These are phyloP conservation scores for Cordyceps javanica DNA, from an alignment of 2,329 filamentous ascomycete genomes.

Conservation along the genomic window DNA sequence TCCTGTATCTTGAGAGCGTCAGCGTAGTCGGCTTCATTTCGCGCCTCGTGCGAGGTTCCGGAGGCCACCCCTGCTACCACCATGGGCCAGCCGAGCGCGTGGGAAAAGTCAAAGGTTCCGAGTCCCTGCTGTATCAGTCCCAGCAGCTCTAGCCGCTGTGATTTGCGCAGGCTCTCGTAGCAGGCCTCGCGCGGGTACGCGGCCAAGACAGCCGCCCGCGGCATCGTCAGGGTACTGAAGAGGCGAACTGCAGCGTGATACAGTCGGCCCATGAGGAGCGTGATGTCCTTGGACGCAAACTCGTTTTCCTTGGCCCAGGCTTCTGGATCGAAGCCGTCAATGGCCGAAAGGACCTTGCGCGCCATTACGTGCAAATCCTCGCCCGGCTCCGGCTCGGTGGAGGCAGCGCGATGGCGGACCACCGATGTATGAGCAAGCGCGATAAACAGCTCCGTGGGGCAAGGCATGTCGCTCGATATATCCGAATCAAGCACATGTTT, in stretches of 20 bases:
- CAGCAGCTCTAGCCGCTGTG: no score
- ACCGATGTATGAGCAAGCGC: neutral
- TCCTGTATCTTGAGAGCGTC: neutral
- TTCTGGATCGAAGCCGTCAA: neutral
- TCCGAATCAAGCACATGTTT: no score
- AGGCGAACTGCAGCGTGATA: no score
- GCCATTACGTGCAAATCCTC: neutral
- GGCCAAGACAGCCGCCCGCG: no score
- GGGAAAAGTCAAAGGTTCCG: no score
- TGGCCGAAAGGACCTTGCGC: neutral
- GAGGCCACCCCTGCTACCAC: neutral
- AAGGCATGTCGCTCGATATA: no score
- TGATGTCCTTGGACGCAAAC: neutral
- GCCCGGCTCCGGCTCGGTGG: neutral
- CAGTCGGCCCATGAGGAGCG: neutral
- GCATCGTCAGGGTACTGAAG: no score
- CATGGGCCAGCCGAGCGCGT: no score
- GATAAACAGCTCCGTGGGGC: no score
- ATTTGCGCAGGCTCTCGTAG: no score
- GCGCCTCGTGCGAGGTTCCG: neutral
- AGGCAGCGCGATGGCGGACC: neutral
- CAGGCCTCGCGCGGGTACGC: no score
- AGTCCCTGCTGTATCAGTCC: no score
- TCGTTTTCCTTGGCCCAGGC: neutral
- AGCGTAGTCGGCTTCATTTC: neutral